Conservation (phyloP, 1,284 basidiomycete genomes). For the Salmacisia buchloeana region DNA sequence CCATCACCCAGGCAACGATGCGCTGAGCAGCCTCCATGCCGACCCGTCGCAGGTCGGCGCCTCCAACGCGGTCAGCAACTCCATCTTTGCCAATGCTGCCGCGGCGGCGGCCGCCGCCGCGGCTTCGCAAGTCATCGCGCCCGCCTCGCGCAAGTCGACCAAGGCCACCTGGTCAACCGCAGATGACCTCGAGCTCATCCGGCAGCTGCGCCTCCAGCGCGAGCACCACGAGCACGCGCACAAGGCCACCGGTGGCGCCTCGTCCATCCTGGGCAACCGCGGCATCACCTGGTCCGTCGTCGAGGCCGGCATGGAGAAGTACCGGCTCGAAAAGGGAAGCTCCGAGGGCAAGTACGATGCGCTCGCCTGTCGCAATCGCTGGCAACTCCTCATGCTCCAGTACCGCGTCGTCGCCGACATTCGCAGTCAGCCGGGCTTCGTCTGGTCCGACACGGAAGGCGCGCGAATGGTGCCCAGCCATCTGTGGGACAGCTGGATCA, state of each 20-base stretch:
- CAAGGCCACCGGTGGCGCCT: neutral
- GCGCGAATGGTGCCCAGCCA: conserved; percentile 3
- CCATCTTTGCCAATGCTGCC: neutral
- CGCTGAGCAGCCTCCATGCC: no score
- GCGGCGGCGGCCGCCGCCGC: neutral
- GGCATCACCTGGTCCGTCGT: conserved; percentile 6
- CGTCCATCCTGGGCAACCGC: conserved; percentile 2
- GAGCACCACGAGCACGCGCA: neutral
- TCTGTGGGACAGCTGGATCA: conserved; percentile 1
- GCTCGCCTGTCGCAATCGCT: conserved; percentile 4
- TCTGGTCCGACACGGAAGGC: conserved; percentile 5
- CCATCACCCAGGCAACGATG: no score
- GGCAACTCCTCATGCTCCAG: conserved; percentile 4
- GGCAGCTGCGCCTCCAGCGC: conserved; percentile 3
- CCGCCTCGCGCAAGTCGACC: conserved; percentile 1
- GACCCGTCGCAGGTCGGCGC: no score
- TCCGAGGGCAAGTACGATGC: neutral
- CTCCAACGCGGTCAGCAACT: neutral
- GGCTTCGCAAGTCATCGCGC: neutral
- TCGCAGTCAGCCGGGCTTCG: neutral
- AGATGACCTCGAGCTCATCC: conserved; percentile 8
- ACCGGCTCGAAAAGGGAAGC: neutral
- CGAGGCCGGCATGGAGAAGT: conserved; percentile 7
- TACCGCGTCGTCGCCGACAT: conserved; percentile 8
- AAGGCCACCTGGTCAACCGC: conserved; percentile 5